phyloP scores from a whole-genome alignment of 768 basidiomycete genomes.

The Podaxis sp. region DNA sequence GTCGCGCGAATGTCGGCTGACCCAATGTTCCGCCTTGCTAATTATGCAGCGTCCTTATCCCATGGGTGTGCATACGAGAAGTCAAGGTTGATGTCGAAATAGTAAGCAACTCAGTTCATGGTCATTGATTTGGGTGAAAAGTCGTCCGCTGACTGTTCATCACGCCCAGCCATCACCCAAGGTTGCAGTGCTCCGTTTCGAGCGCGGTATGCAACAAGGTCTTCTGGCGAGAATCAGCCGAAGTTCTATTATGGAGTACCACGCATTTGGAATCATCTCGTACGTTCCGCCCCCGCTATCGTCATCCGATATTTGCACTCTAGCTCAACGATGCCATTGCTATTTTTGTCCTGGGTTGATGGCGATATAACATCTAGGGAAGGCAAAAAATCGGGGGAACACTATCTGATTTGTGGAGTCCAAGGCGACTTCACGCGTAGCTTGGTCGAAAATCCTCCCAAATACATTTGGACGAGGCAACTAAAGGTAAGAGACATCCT shows the following conservation, averaged over 20 bases:
- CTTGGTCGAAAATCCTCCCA: slow-evolving; percentile 70
- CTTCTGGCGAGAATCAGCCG: slow-evolving; percentile 76
- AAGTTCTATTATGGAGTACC: slow-evolving; percentile 74
- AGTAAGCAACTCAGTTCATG: slow-evolving; percentile 34
- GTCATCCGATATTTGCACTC: neutral
- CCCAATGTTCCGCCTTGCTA: neutral
- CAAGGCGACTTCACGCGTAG: slow-evolving; percentile 79
- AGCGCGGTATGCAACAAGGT: slow-evolving; percentile 86
- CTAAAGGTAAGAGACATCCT: slow-evolving; percentile 52
- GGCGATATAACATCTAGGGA: slow-evolving; percentile 39
- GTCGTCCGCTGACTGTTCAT: slow-evolving; percentile 8
- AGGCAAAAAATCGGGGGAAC: slow-evolving; percentile 65
- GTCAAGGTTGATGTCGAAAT: slow-evolving; percentile 78
- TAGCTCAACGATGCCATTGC: neutral
- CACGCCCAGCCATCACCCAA: slow-evolving; percentile 66
- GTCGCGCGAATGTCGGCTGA: neutral
- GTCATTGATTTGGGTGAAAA: neutral
- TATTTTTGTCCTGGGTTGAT: neutral
- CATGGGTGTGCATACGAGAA: slow-evolving; percentile 74
- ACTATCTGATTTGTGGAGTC: slow-evolving; percentile 83
- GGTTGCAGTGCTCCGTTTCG: slow-evolving; percentile 73
- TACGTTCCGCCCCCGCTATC: slow-evolving; percentile 25
- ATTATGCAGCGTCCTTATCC: slow-evolving; percentile 52
- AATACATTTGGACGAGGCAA: slow-evolving; percentile 72
- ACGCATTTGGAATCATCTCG: slow-evolving; percentile 84